Base-by-base conservation (phyloP, 495 filamentous ascomycete genomes). In the Xylaria flabelliformis region DNA sequence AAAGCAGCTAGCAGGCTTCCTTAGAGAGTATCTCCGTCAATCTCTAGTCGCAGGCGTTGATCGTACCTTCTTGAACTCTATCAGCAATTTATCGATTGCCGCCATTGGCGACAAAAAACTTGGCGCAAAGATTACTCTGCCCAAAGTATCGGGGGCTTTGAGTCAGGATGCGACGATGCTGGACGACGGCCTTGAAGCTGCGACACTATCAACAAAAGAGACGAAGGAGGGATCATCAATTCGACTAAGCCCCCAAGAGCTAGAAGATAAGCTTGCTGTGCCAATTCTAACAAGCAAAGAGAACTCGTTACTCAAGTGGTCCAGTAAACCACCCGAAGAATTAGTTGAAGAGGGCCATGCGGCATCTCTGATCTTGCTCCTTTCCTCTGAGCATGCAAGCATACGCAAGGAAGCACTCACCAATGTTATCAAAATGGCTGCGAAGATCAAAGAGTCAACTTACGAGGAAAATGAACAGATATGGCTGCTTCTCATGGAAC, bases 381-480 rank as follows among this genome's bases (percentile, higher is more conserved):
- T 97, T 53, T 92, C 88, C 67, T 95, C 93, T 1, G 83, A 90
- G 71, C 86, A 94, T 70, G 83, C 87, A 50, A 90, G 91, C 75
- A 91, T 96, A 64, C 87, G 94, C 34, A 87, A 88, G 69, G 92
- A 97, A 80, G 93, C 93, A n/a, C 85, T 93, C 29, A 83, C 83
- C 39, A 91, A 87, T 64, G 82, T 94, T 41, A 80, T 87, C 24
- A 90, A 91, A 71, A 88, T 93, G 73, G 89, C 90, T 72, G 80
- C 81, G 17, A 91, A 89, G 73, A 80, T 95, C 19, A 87, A 93
- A 80, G 85, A 87, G 71, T 94, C 92, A 0, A 87, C 87, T 50
- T 92, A 95, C 65, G 85, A 87, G 24, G 93, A 97, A 77, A 92
- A 91, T 80, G 88, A 91, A 32, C 91, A 94, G 61, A 82, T 93